phyloP scores from a whole-genome alignment of 2,329 filamentous ascomycete genomes.

The Bipolaris gigantea region DNA sequence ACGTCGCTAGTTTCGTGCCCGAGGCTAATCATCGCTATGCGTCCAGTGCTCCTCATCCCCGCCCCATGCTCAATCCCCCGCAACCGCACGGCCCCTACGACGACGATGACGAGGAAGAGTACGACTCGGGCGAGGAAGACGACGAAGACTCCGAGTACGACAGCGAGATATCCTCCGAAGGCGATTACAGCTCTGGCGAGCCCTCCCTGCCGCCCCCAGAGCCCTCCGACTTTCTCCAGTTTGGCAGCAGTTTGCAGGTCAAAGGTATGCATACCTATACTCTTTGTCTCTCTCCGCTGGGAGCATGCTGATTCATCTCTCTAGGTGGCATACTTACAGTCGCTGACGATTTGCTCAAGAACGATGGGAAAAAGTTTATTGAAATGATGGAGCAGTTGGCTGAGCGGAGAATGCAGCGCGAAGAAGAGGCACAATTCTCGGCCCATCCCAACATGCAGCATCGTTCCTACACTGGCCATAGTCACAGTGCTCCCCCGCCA shows the following conservation, averaged over 20 bases:
- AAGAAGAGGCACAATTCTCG: slow-evolving; percentile 78
- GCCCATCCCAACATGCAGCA: slow-evolving; percentile 59
- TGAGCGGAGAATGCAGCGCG: slow-evolving; percentile 93
- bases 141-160: slow-evolving; percentile 53
- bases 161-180: slow-evolving; percentile 67
- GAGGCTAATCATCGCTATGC: slow-evolving; percentile 63
- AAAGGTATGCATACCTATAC: slow-evolving; percentile 69
- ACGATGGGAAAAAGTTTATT: slow-evolving; percentile 99
- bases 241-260: slow-evolving; percentile 95
- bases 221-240: slow-evolving; percentile 89
- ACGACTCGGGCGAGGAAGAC: slow-evolving; percentile 56
- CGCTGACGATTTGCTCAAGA: slow-evolving; percentile 96
- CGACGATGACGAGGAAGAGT: slow-evolving; percentile 53
- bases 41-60: slow-evolving; percentile 59
- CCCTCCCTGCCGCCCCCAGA: slow-evolving; percentile 66
- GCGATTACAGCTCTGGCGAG: slow-evolving; percentile 67
- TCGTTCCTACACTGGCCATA: slow-evolving; percentile 58
- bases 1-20: slow-evolving; percentile 69
- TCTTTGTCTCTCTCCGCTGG: no score
- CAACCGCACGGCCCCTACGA: slow-evolving; percentile 67
- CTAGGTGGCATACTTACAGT: slow-evolving; percentile 96
- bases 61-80: slow-evolving; percentile 61
- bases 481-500: slow-evolving; percentile 62
- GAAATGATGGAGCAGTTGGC: slow-evolving; percentile 99
- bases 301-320: slow-evolving; percentile 27